These are phyloP conservation scores for Mycena vitilis DNA, from an alignment of 768 basidiomycete species.

Conservation along the genomic window DNA sequence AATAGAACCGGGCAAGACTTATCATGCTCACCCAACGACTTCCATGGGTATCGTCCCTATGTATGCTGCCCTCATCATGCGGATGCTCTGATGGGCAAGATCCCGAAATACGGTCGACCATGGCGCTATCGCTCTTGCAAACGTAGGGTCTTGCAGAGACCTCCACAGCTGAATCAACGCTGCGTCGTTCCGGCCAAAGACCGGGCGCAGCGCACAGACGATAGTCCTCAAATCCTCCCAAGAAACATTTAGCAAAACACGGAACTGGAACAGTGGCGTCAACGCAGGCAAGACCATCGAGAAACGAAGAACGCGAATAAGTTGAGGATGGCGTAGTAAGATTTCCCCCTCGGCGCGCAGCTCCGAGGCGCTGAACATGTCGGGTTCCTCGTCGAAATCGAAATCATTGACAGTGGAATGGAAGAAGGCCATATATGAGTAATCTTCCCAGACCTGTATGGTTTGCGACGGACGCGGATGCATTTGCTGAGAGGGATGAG, in stretches of 20 bases:
- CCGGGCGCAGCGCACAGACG: conserved; percentile 26
- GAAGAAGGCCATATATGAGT: conserved; percentile 33
- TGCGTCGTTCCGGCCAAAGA: conserved; percentile 13
- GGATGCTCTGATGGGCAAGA: conserved; percentile 30
- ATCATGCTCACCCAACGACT: conserved; percentile 21
- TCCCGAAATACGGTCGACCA: conserved; percentile 23
- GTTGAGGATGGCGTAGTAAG: conserved; percentile 19
- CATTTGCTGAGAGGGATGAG: conserved; percentile 13
- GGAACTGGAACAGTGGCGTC: conserved; percentile 31
- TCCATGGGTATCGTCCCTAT: conserved; percentile 10
- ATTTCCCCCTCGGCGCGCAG: background rate
- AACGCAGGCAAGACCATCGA: conserved; percentile 28
- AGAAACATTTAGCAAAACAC: conserved; percentile 21
- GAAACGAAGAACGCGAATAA: conserved; percentile 29
- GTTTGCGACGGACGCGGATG: conserved; percentile 14
- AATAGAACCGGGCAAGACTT: background rate
- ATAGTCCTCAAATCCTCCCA: conserved; percentile 20
- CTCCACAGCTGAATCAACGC: conserved; percentile 26
- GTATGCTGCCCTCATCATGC: conserved; percentile 7
- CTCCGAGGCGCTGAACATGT: background rate
- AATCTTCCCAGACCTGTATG: conserved; percentile 31
- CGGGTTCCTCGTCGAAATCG: conserved; percentile 29
- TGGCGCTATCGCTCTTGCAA: conserved; percentile 13
- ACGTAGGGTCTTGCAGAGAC: conserved; percentile 18
- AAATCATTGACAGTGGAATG: conserved; percentile 30